phyloP scores from a whole-genome alignment of 2,329 filamentous ascomycete species.

The Fusarium abutilonis region DNA sequence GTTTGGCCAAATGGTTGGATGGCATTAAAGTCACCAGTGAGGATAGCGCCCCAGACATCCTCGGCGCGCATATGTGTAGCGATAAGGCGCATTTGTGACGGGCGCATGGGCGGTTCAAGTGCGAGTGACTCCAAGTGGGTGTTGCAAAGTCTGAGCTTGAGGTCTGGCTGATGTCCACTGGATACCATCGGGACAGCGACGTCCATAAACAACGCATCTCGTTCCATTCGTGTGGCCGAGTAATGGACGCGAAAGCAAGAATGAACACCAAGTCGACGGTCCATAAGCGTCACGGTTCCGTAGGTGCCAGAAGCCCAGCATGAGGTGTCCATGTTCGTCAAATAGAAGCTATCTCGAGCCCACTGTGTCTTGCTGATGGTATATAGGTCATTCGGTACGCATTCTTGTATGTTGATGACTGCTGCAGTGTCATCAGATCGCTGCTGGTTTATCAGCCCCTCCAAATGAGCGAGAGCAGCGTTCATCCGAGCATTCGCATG shows the following conservation, averaged over 20 bases:
- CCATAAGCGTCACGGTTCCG: slow-evolving; percentile 63
- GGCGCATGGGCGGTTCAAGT: slow-evolving; percentile 58
- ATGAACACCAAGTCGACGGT: slow-evolving; percentile 56
- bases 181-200: slow-evolving; percentile 25
- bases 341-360: slow-evolving; percentile 58
- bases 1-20: slow-evolving; percentile 63
- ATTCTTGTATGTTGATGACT: slow-evolving; percentile 64
- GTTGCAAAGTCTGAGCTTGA: slow-evolving; percentile 61
- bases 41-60: slow-evolving; percentile 53
- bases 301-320: slow-evolving; percentile 60
- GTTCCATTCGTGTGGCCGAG: slow-evolving; percentile 58
- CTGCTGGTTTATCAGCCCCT: slow-evolving; percentile 6
- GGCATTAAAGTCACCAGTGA: slow-evolving; percentile 68
- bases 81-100: slow-evolving; percentile 58
- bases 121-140: slow-evolving; percentile 66
- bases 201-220: slow-evolving; percentile 67
- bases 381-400: slow-evolving; percentile 56
- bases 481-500: slow-evolving; percentile 48
- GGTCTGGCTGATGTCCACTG: slow-evolving; percentile 15
- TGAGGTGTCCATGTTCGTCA: slow-evolving; percentile 57
- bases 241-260: slow-evolving; percentile 63
- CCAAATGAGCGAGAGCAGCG: slow-evolving; percentile 47
- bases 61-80: slow-evolving; percentile 55
- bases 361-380: slow-evolving; percentile 57
- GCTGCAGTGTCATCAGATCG: slow-evolving; percentile 37